Evolutionary conservation across 768 basidiomycete species (phyloP), one percentile per base, ranked within the genome.

Genomic region (Pisolithus marmoratus): DNA sequence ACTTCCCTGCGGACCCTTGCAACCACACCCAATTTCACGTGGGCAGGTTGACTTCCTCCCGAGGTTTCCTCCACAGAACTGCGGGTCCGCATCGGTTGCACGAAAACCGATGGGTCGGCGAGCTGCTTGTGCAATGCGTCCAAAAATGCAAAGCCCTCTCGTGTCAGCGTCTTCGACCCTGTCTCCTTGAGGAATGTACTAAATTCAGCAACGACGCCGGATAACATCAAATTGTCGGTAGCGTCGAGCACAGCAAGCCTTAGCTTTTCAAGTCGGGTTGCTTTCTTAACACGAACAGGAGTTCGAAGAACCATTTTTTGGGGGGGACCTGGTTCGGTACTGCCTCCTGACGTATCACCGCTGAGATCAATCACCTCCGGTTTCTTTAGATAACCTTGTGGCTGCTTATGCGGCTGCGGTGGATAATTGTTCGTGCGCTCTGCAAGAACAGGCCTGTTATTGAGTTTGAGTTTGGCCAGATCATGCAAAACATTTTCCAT

Each of bases 41-140:
- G 73, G 20, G 77, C 61, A 14, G 78, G 77, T 44, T 78, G 76
- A 38, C 68, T 70, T 53, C 70, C 74, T 44, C 67, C 14, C 63
- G 58, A 40, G 65, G 54, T 69, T 11, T 74, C 72, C 50, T 71
- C 68, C 55, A 73, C 70, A 22, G 74, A 72, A 36, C 65, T 65
- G 71, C 60, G 73, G 60, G 60, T 72, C 65, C 84, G 75, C 60
- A 81, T 60, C 5, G 85, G 84, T 38, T 66, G 62, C 27, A 74
- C 67, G 57, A 78, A 80, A 37, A 81, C 78, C 19, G 81, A 80
- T 31, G 87, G 83, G 63, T 87, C 82, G 36, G 77, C 79, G 41
- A 90, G 75, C 60, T 85, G 86, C 64, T 84, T 85, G 66, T 79
- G 75, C 56, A 90, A 63, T 26, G 79, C 75, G 57, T 88, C 86